Evolutionary conservation across 495 filamentous ascomycete species (phyloP), one percentile per base, ranked within the genome.

Genomic region (Pyrenopolyporus hunteri): DNA sequence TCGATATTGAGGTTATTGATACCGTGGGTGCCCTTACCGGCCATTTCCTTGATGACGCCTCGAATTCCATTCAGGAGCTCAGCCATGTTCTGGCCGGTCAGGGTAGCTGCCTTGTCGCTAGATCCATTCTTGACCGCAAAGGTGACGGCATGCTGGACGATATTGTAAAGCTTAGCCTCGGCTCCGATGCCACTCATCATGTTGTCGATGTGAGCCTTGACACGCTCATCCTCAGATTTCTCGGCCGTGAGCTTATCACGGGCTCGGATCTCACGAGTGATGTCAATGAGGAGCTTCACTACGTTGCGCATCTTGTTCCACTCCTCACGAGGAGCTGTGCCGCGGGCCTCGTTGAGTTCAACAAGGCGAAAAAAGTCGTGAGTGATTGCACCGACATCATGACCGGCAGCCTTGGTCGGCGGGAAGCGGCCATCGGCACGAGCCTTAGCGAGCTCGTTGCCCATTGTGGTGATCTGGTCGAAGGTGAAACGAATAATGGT

Each of bases 381-480:
- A 3, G 59, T 50, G 6, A 25, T 57, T 0, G 63, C 59, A 1
- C 35, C n/a, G 13, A 59, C 0, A 19, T 73, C 49, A 11, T 48
- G 46, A 1, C 8, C 11, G 6, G 57, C 13, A 0, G 68, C 54
- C 3, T 17, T 66, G 5, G 67, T 69, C 0, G 33, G 1, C 2
- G 70, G 70, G 45, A 73, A 70, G 3, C 6, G 36, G 4, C 50
- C 60, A 3, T 69, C 58, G n/a, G 59, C 56, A 9, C 70, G 68
- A 50, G 70, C 70, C 6, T 59, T 31, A 10, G 45, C 59, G 0
- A 73, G 48, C 0, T 14, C 45, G 4, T 13, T 9, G 2, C 53
- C 57, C 68, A 73, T 73, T 35, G 23, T 8, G 26, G 29, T 35
- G 40, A 67, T 11, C 9, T 49, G 17, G 1, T 44, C n/a, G 5